phyloP scores from a whole-genome alignment of 2,329 filamentous ascomycete species.

The Elsinoe australis region DNA sequence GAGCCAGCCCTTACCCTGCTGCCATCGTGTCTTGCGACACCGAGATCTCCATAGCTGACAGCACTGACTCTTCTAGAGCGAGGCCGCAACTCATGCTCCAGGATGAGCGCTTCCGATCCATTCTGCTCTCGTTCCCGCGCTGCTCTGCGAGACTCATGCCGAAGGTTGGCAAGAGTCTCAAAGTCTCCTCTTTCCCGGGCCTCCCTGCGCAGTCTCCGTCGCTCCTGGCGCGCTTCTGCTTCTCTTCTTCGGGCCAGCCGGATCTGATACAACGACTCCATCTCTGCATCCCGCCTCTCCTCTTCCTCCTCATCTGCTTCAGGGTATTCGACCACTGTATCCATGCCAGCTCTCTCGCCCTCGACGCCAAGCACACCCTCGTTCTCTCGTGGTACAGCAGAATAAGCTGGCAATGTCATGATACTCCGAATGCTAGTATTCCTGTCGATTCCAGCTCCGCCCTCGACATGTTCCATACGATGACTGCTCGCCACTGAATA shows the following conservation, averaged over 20 bases:
- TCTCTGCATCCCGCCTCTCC: slow-evolving; percentile 71
- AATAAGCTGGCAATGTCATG: slow-evolving; percentile 86
- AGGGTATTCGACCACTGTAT: slow-evolving; percentile 79
- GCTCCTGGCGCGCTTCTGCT: slow-evolving; percentile 66
- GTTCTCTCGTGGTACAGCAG: slow-evolving; percentile 59
- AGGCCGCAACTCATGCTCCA: slow-evolving; percentile 52
- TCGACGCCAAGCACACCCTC: slow-evolving; percentile 82
- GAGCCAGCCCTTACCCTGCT: slow-evolving; percentile 67
- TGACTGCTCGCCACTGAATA: slow-evolving; percentile 11
- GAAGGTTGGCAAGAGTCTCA: slow-evolving; percentile 59
- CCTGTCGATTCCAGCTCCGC: slow-evolving; percentile 54
- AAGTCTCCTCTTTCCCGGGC: slow-evolving; percentile 64
- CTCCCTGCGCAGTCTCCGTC: slow-evolving; percentile 61
- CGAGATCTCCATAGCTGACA: slow-evolving; percentile 69
- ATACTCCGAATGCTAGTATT: slow-evolving; percentile 86
- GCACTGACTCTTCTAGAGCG: slow-evolving; percentile 63
- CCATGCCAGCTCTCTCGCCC: slow-evolving; percentile 85
- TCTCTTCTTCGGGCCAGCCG: slow-evolving; percentile 68
- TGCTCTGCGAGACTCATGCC: slow-evolving; percentile 48
- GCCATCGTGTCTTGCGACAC: slow-evolving; percentile 69
- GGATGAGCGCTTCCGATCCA: slow-evolving; percentile 42
- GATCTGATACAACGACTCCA: slow-evolving; percentile 89
- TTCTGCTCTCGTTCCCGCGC: slow-evolving; percentile 35
- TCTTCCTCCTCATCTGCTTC: slow-evolving; percentile 75
- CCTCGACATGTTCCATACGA: slow-evolving; percentile 16